Percentiles rank a stretch among this genome's conserved stretches.
Conservation (phyloP, 495 filamentous ascomycete genomes). For the Penicillium bovifimosum region DNA sequence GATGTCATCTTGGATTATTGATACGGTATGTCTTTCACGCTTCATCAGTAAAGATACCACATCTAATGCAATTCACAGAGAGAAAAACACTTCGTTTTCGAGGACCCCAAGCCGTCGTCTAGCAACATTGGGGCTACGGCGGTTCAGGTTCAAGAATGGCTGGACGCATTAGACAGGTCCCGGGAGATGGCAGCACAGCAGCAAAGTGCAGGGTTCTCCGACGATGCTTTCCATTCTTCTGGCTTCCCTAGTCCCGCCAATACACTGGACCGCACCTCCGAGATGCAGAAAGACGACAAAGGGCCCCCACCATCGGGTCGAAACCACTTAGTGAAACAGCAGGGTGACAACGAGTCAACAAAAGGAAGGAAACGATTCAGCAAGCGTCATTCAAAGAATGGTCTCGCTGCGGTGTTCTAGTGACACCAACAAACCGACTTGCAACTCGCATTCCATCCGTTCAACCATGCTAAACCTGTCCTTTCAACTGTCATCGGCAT, state of each 20-base stretch:
- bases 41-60: not conserved
- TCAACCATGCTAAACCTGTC: not conserved
- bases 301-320: slow-evolving; percentile 30
- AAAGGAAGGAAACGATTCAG: slow-evolving; percentile 77
- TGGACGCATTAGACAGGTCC: slow-evolving; percentile 75
- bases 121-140: slow-evolving; percentile 41
- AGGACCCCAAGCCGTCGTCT: slow-evolving; percentile 70
- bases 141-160: slow-evolving; percentile 72
- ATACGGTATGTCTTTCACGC: slow-evolving; percentile 65
- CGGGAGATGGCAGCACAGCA: slow-evolving; percentile 74
- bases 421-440: not conserved
- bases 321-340: slow-evolving; percentile 45
- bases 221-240: slow-evolving; percentile 65
- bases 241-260: slow-evolving; percentile 69
- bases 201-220: slow-evolving; percentile 55
- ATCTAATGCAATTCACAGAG: slow-evolving; percentile 47
- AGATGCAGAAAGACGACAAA: slow-evolving; percentile 31
- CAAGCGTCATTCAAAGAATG: slow-evolving; percentile 84
- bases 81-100: slow-evolving; percentile 88
- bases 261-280: slow-evolving; percentile 57
- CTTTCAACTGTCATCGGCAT: not conserved
- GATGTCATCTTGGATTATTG: slow-evolving; percentile 80
- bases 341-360: slow-evolving; percentile 48
- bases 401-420: slow-evolving; percentile 76
- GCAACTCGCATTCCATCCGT: not conserved